Percentiles rank a stretch among this genome's conserved stretches.
phyloP scores from a whole-genome alignment of 2,329 filamentous ascomycete genomes.

The Plenodomus lindquistii region DNA sequence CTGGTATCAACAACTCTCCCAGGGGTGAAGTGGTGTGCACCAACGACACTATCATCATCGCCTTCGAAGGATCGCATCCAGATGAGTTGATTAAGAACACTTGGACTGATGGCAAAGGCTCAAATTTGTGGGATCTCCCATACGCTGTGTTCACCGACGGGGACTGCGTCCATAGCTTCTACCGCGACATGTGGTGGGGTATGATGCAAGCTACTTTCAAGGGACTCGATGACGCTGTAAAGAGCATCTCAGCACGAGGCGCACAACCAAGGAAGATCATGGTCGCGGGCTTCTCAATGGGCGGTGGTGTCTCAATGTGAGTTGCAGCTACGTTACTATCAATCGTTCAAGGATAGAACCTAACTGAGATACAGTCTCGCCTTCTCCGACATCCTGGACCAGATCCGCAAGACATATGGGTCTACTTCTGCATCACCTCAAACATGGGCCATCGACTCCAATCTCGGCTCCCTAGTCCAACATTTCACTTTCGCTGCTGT shows the following conservation, averaged over 20 bases:
- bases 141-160: slow-evolving; percentile 12
- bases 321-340: background rate
- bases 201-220: slow-evolving; percentile 8
- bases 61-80: slow-evolving; percentile 5
- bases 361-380: no score
- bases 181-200: slow-evolving; percentile 13
- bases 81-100: slow-evolving; percentile 7
- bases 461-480: slow-evolving; percentile 5
- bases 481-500: slow-evolving; percentile 16
- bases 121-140: slow-evolving; percentile 3
- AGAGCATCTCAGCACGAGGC: slow-evolving; percentile 2
- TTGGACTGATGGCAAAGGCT: slow-evolving; percentile 8
- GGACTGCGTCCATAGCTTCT: slow-evolving; percentile 14
- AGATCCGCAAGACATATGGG: slow-evolving; percentile 9
- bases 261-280: slow-evolving; percentile 4
- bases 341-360: no score
- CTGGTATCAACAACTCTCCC: slow-evolving; percentile 6
- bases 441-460: slow-evolving; percentile 1
- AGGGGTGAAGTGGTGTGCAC: slow-evolving; percentile 7
- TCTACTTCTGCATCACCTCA: slow-evolving; percentile 4
- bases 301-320: slow-evolving; percentile 13
- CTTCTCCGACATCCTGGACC: slow-evolving; percentile 13
- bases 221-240: slow-evolving; percentile 4
- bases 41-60: slow-evolving; percentile 8
- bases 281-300: slow-evolving; percentile 15